Conservation (phyloP, 441 rosid species). For the Eruca vesicaria region DNA sequence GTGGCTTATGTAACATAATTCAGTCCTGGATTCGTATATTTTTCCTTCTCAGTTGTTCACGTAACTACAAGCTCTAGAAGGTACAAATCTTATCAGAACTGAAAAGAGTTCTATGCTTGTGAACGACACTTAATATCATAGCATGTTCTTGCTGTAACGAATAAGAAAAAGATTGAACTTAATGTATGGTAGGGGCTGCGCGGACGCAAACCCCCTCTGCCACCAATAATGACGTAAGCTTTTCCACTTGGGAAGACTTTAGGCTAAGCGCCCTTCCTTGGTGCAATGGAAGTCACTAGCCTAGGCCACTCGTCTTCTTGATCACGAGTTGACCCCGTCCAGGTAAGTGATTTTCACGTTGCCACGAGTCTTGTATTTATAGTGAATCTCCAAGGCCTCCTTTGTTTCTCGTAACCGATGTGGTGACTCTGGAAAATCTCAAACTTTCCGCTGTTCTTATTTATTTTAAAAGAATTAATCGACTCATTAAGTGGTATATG, state of each 20-base stretch:
- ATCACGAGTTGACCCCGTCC: conserved; percentile 39
- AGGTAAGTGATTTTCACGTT: conserved; percentile 27
- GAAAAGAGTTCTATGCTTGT: too few relatives aligned
- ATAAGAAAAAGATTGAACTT: too few relatives aligned
- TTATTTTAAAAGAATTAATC: too few relatives aligned
- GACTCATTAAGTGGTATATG: too few relatives aligned
- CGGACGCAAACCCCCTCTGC: conserved; percentile 74
- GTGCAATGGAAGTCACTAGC: conserved; percentile 36
- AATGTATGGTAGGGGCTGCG: conserved; percentile 72
- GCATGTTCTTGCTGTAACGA: too few relatives aligned
- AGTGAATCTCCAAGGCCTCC: neutral
- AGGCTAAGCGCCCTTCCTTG: conserved; percentile 28
- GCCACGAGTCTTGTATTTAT: neutral
- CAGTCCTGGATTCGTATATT: neutral
- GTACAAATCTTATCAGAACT: too few relatives aligned
- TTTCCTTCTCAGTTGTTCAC: neutral
- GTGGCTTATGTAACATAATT: conserved; percentile 21
- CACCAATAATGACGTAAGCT: conserved; percentile 68
- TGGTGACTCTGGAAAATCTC: too few relatives aligned
- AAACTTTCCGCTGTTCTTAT: too few relatives aligned
- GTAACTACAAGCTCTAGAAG: too few relatives aligned
- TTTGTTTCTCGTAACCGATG: neutral
- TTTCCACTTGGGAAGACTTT: conserved; percentile 44
- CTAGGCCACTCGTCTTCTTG: conserved; percentile 35
- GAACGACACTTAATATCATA: too few relatives aligned